Conservation (phyloP, 2,329 filamentous ascomycete species). For the Cercospora berteroae region DNA sequence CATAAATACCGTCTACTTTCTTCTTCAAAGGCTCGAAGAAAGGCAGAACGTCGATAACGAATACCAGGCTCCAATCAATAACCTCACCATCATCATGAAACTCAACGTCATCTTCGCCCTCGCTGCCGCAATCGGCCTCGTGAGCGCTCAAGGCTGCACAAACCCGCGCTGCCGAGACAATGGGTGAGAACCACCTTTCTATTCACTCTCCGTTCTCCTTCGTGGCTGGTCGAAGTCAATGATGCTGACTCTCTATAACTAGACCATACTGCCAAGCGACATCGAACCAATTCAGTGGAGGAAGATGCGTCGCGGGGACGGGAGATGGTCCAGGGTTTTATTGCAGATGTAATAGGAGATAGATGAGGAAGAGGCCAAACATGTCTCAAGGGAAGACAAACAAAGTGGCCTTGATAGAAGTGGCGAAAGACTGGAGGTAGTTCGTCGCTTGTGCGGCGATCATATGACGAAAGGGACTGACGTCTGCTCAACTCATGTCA, state of each 20-base stretch:
- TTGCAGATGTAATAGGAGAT: not conserved
- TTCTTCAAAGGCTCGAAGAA: no score
- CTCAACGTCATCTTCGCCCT: not conserved
- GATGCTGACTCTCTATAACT: not conserved
- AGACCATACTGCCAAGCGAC: constrained; percentile 2
- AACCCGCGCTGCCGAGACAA: not conserved
- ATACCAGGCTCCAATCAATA: no score
- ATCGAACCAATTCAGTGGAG: not conserved
- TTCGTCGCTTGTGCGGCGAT: no score
- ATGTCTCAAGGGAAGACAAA: no score
- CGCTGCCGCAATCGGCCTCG: not conserved
- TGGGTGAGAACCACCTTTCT: not conserved
- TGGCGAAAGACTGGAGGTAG: no score
- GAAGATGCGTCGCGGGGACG: not conserved
- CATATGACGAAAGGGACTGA: no score
- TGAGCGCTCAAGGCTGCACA: constrained; percentile 1
- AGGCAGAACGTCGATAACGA: no score
- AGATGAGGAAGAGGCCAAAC: not conserved
- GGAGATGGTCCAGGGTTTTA: not conserved
- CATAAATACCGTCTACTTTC: no score
- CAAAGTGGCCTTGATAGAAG: no score
- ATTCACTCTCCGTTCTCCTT: not conserved
- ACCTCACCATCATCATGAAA: no score
- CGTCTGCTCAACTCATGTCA: not conserved
- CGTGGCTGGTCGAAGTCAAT: not conserved